phyloP scores from a whole-genome alignment of 768 basidiomycete species.

The Daedaleopsis sinensis region DNA sequence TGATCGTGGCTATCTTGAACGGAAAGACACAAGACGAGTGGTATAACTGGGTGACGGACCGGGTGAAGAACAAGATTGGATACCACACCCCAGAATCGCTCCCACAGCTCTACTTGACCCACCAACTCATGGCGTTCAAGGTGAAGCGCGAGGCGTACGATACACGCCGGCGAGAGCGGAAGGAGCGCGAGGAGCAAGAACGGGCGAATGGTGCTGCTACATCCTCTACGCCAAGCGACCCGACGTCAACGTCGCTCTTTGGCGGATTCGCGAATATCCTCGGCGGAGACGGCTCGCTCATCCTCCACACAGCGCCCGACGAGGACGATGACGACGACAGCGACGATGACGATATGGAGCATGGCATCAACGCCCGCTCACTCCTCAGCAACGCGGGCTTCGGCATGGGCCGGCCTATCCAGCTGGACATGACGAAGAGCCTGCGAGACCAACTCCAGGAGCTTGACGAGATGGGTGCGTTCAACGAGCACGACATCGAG shows the following conservation, averaged over 20 bases:
- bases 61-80: slow-evolving; percentile 76
- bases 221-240: slow-evolving; percentile 7
- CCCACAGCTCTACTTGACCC: slow-evolving; percentile 76
- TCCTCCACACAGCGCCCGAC: slow-evolving; percentile 29
- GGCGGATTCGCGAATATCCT: slow-evolving; percentile 58
- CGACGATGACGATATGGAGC: slow-evolving; percentile 59
- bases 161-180: slow-evolving; percentile 39
- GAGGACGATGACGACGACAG: slow-evolving; percentile 63
- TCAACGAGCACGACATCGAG: slow-evolving; percentile 26
- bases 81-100: slow-evolving; percentile 75
- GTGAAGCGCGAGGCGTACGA: slow-evolving; percentile 62
- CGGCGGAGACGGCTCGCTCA: slow-evolving; percentile 45
- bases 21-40: slow-evolving; percentile 91
- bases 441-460: slow-evolving; percentile 66
- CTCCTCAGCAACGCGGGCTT: slow-evolving; percentile 53
- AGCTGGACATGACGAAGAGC: slow-evolving; percentile 52
- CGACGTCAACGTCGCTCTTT: slow-evolving; percentile 31
- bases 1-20: slow-evolving; percentile 86
- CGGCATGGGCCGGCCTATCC: slow-evolving; percentile 39
- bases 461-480: slow-evolving; percentile 57
- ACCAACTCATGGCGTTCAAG: slow-evolving; percentile 64
- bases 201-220: slow-evolving; percentile 1
- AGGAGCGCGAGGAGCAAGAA: slow-evolving; percentile 21
- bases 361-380: slow-evolving; percentile 38
- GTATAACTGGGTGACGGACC: slow-evolving; percentile 86